Percentiles rank a stretch among this genome's conserved stretches.
These are phyloP conservation scores for Elongisporangium anandrum DNA, from an alignment of 352 stramenopile species.

Conservation along the genomic window DNA sequence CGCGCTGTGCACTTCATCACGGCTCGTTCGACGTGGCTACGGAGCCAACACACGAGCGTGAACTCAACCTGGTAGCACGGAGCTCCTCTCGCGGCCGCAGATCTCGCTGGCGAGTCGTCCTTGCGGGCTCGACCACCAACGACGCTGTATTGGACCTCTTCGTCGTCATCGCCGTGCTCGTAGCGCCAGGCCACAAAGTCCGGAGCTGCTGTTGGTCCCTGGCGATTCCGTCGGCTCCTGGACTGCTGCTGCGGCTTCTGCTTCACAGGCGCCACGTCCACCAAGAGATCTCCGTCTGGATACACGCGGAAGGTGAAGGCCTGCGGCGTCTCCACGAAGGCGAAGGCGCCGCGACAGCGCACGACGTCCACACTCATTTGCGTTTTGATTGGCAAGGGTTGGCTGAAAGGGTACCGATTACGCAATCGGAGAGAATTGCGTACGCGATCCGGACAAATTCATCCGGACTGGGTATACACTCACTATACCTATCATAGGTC, in stretches of 20 bases:
- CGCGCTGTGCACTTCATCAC: conserved; percentile 15
- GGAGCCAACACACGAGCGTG: conserved; percentile 39
- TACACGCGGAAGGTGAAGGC: conserved; percentile 32
- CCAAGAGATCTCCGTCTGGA: conserved; percentile 23
- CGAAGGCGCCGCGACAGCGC: conserved; percentile 31
- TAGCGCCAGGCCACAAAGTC: neutral
- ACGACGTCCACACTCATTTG: conserved; percentile 24
- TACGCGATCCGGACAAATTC: too few relatives aligned
- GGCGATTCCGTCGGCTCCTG: neutral
- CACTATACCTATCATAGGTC: too few relatives aligned
- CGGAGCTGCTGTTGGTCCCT: neutral
- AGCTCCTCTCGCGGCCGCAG: neutral
- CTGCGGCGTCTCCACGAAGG: conserved; percentile 19
- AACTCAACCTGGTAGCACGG: conserved; percentile 34
- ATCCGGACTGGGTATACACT: too few relatives aligned
- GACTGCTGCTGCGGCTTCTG: neutral
- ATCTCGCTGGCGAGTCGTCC: neutral
- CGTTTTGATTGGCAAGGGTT: too few relatives aligned
- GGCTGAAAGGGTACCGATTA: too few relatives aligned
- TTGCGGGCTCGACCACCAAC: neutral
- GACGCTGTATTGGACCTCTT: neutral
- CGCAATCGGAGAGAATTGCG: too few relatives aligned
- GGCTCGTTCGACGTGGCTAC: conserved; percentile 8
- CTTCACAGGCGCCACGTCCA: conserved; percentile 12
- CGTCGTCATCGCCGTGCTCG: neutral